Evolutionary conservation across 768 basidiomycete species (phyloP).

Genomic region (Rhizopogon sp.): DNA sequence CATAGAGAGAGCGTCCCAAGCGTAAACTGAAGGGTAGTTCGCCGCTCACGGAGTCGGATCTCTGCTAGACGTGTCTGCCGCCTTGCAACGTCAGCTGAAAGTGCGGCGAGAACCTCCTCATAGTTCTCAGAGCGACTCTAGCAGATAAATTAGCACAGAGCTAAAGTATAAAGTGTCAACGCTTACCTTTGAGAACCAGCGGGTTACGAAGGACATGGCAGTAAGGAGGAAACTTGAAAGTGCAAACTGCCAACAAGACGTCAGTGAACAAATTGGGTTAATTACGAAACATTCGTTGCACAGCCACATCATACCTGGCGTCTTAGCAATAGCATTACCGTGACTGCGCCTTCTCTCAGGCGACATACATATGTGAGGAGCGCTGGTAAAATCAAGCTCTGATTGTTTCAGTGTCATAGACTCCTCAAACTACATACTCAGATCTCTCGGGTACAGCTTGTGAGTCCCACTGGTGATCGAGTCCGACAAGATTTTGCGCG

Average conservation of each 20-base stretch:
- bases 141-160: neutral
- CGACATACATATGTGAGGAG: too few relatives aligned
- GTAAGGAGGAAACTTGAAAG: neutral
- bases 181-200: slow-evolving; percentile 25
- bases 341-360: too few relatives aligned
- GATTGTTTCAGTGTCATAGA: too few relatives aligned
- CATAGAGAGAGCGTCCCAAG: slow-evolving; percentile 73
- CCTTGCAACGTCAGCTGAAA: slow-evolving; percentile 67
- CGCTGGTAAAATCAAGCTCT: too few relatives aligned
- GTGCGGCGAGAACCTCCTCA: slow-evolving; percentile 62
- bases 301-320: neutral
- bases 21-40: slow-evolving; percentile 72
- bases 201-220: slow-evolving; percentile 25
- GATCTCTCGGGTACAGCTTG: too few relatives aligned
- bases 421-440: too few relatives aligned
- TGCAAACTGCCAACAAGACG: neutral
- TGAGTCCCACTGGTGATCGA: too few relatives aligned
- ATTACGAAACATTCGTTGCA: neutral
- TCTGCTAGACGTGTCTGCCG: slow-evolving; percentile 73
- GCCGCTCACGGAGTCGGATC: slow-evolving; percentile 79
- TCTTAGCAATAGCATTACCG: too few relatives aligned
- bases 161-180: neutral
- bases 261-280: neutral
- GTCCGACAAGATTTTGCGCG: too few relatives aligned
- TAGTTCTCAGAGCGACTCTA: slow-evolving; percentile 53